These are phyloP conservation scores for Mediolabrus comicus DNA, from an alignment of 108 stramenopile species.

Conservation along the genomic window DNA sequence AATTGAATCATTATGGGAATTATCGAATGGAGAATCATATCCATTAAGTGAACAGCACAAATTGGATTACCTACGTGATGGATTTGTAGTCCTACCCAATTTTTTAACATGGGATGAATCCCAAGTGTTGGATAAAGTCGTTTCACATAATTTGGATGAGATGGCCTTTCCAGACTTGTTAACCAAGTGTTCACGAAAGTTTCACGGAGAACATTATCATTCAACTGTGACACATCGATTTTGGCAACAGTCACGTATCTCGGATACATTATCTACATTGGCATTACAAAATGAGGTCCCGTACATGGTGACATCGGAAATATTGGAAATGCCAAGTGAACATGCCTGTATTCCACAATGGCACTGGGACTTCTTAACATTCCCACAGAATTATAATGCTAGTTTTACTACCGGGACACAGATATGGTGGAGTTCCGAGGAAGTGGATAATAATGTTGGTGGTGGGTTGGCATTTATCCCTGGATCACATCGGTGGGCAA, in stretches of 20 bases:
- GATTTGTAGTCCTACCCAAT: background rate
- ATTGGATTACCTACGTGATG: background rate
- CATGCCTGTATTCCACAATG: background rate
- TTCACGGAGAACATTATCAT: constrained; percentile 2
- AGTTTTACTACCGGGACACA: background rate
- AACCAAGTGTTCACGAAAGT: background rate
- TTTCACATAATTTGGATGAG: background rate
- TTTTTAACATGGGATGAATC: background rate
- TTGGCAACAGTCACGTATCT: constrained; percentile 2
- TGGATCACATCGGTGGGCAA: background rate
- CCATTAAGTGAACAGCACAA: background rate
- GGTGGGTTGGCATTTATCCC: constrained; percentile 3
- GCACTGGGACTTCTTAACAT: constrained; percentile 1
- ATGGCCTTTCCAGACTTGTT: constrained; percentile 2
- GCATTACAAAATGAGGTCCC: background rate
- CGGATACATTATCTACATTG: background rate
- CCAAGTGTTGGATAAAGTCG: background rate
- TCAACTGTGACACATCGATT: background rate
- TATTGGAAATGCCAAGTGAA: background rate
- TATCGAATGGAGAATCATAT: background rate
- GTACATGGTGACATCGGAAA: background rate
- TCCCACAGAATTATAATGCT: constrained; percentile 2
- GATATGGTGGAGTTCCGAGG: background rate
- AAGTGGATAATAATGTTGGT: background rate
- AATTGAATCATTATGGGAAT: background rate